phyloP scores from a whole-genome alignment of 1,284 basidiomycete genomes.

The Boletus mariae region DNA sequence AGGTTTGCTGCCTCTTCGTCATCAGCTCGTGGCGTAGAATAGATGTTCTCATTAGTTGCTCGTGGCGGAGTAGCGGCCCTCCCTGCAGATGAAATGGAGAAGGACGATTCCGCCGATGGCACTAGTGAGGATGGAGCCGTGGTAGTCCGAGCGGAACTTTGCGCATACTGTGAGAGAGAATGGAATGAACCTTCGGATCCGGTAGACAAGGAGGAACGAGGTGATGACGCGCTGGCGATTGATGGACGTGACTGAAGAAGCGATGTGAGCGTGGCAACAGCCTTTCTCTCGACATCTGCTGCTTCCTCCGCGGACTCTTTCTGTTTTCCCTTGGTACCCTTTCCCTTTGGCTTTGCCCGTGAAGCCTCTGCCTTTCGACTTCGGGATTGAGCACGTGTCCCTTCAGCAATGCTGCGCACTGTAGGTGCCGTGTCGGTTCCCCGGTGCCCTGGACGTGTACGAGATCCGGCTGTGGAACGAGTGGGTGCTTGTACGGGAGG shows the following conservation, averaged over 20 bases:
- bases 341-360: constrained; percentile 23
- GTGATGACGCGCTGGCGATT: constrained; percentile 55
- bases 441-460: constrained; percentile 20
- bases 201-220: constrained; percentile 59
- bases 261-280: constrained; percentile 72
- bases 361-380: constrained; percentile 22
- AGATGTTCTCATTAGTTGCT: constrained; percentile 12
- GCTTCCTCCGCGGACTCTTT: constrained; percentile 39
- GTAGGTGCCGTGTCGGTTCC: constrained; percentile 8
- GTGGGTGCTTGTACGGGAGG: constrained; percentile 60
- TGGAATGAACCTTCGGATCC: constrained; percentile 56
- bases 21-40: constrained; percentile 32
- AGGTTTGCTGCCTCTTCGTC: constrained; percentile 78
- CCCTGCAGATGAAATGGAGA: constrained; percentile 11
- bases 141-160: constrained; percentile 54
- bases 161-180: constrained; percentile 57
- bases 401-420: constrained; percentile 41
- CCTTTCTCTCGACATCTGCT: constrained; percentile 69
- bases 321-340: constrained; percentile 48
- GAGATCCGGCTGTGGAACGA: constrained; percentile 32
- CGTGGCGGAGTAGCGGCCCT: constrained; percentile 33
- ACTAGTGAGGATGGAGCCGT: constrained; percentile 32
- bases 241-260: constrained; percentile 62
- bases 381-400: constrained; percentile 40
- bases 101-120: constrained; percentile 34